Conservation (phyloP, 169 alveolate species). For the Babesia ovis region DNA sequence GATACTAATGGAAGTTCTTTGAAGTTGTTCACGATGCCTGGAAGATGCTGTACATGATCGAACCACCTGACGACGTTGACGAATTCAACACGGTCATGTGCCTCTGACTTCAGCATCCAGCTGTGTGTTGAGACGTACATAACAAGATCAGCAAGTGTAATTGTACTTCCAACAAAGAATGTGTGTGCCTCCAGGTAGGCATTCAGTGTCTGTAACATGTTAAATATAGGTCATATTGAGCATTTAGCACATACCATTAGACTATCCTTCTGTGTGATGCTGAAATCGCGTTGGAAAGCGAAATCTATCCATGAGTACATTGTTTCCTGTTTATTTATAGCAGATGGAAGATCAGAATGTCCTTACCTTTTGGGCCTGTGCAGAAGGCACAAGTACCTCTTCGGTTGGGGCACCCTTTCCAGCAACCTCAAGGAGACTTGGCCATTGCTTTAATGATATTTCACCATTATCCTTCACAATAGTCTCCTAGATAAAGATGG, state of each 20-base stretch:
- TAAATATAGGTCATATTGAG: neutral
- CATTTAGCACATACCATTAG: slow-evolving; percentile 24
- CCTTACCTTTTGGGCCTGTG: slow-evolving; percentile 32
- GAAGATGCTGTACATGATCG: slow-evolving; percentile 68
- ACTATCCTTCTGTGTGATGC: slow-evolving; percentile 29
- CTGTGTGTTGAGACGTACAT: slow-evolving; percentile 41
- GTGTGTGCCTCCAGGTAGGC: slow-evolving; percentile 44
- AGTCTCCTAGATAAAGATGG: neutral
- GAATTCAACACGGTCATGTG: slow-evolving; percentile 45
- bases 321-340: neutral
- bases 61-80: slow-evolving; percentile 67
- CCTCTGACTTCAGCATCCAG: slow-evolving; percentile 61
- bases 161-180: slow-evolving; percentile 41
- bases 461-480: slow-evolving; percentile 23
- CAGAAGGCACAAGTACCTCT: slow-evolving; percentile 41
- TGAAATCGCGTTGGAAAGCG: slow-evolving; percentile 49
- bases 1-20: slow-evolving; percentile 42
- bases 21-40: slow-evolving; percentile 60
- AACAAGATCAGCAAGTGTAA: slow-evolving; percentile 65
- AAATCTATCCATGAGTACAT: slow-evolving; percentile 62
- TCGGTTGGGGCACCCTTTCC: slow-evolving; percentile 27
- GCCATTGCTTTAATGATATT: slow-evolving; percentile 38
- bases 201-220: slow-evolving; percentile 34
- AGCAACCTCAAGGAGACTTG: slow-evolving; percentile 28
- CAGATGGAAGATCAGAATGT: too few species aligned